A percentile compares a stretch with the other conserved stretches of the same genome.
Conservation (phyloP, 202 grass and related monocot genomes). For the Brachypodium distachyon region DNA sequence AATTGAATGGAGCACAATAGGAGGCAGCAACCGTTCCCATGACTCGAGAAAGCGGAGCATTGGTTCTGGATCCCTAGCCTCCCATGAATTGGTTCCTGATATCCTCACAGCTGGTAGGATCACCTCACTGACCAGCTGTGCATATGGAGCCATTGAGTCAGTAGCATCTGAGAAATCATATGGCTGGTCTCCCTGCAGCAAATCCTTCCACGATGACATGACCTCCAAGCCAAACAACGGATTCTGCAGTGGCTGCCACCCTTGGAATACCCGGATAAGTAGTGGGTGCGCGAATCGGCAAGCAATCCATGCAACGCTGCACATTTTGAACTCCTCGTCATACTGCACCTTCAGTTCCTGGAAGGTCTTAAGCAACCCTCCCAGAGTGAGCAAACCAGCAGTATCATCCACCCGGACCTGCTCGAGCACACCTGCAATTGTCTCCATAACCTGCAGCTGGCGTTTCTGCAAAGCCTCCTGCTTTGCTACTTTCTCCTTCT, state of each 20-base stretch:
- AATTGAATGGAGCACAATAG: constrained; percentile 63
- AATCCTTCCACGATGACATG: constrained; percentile 58
- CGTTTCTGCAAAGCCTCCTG: constrained; percentile 56
- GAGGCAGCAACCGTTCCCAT: constrained; percentile 72
- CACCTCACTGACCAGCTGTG: constrained; percentile 76
- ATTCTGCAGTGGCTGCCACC: constrained; percentile 83
- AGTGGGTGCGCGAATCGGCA: constrained; percentile 69
- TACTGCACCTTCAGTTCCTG: constrained; percentile 42
- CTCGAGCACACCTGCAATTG: constrained; percentile 48
- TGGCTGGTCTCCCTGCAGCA: constrained; percentile 78
- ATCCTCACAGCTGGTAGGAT: constrained; percentile 76
- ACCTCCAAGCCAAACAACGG: constrained; percentile 60
- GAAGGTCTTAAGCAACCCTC: constrained; percentile 59
- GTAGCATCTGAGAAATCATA: constrained; percentile 63
- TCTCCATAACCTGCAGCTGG: constrained; percentile 69
- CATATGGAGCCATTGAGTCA: constrained; percentile 57
- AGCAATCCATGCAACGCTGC: constrained; percentile 72
- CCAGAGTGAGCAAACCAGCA: constrained; percentile 53
- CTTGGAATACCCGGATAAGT: constrained; percentile 62
- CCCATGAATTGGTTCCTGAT: constrained; percentile 74
- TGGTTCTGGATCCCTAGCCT: constrained; percentile 79
- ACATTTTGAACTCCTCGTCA: constrained; percentile 79
- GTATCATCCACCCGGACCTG: constrained; percentile 52
- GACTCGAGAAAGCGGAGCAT: constrained; percentile 83
- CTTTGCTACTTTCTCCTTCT: constrained; percentile 67